Evolutionary conservation across 176 grass and related monocot species (phyloP), one percentile per base, ranked within the genome.

Genomic region (Luzula sylvatica): DNA sequence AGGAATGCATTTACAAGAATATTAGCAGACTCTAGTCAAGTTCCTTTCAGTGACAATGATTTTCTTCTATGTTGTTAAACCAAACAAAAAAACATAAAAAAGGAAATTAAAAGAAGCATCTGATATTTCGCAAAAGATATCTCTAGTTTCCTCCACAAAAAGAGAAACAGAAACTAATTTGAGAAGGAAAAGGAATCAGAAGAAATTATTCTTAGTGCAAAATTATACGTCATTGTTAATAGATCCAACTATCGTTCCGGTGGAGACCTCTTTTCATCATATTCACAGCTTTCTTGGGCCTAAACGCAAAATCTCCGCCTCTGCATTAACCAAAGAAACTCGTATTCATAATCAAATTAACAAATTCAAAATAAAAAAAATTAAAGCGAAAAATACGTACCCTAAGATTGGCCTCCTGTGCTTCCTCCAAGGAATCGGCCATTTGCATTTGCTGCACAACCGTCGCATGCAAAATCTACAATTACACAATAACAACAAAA

Each of bases 231-330:
- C 17, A 32, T 27, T 46, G 23, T 41, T 49, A 46, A 5, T 41
- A 30, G 12, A 27, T 11, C 23, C 6, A 26, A 62, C 11, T 8
- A 21, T 29, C 3, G 14, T 19, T 42, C 24, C 12, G 17, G 41
- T 12, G 28, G 19, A 26, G 56, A n/a, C n/a, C n/a, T n/a, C n/a
- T n/a, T n/a, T n/a, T n/a, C n/a, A n/a, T 20, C 28, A 8, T 30
- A 64, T 49, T 5, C 16, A 52, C 48, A 55, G 68, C 12, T 11
- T 20, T 46, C 18, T 42, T 61, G n/a, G 15, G 54, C 60, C 73
- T 94, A 78, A 72, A 46, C 73, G 75, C 87, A 94, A 27, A 94
- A 87, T 70, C 65, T 35, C 66, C 87, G 62, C 68, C 72, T 86
- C 87, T 94, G 82, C 62, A 63, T 7, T 41, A 50, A n/a, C 5